A percentile compares a stretch with the other conserved stretches of the same genome.
Conservation (phyloP, 495 filamentous ascomycete species). For the Tuber magnatum region DNA sequence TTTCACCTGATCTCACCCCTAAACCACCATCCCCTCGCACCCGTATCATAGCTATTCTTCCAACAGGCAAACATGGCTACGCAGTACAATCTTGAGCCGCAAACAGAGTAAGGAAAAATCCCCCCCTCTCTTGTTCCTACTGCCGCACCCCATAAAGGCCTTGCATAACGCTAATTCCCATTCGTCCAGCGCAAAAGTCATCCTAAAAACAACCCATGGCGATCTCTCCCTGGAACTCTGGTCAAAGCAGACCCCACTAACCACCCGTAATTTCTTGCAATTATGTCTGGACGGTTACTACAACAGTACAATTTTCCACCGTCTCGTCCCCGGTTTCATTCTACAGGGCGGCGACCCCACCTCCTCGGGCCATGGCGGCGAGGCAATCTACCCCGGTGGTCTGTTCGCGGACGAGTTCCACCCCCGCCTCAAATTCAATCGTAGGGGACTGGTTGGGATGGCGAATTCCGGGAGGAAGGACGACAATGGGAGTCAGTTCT, state of each 20-base stretch:
- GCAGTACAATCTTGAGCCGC: constrained; percentile 89
- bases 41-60: not conserved
- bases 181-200: constrained; percentile 67
- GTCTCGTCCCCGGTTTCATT: constrained; percentile 82
- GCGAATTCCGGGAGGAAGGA: constrained; percentile 69
- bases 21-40: not conserved
- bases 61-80: constrained; percentile 57
- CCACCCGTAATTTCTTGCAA: constrained; percentile 92
- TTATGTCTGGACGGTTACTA: constrained; percentile 93
- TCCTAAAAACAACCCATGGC: constrained; percentile 81
- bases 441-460: constrained; percentile 87
- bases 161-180: not conserved
- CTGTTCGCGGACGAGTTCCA: constrained; percentile 86
- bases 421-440: constrained; percentile 82
- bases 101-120: constrained; percentile 44
- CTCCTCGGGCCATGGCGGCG: constrained; percentile 80
- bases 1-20: not conserved
- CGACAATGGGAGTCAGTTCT: constrained; percentile 92
- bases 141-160: not conserved
- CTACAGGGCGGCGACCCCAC: constrained; percentile 84
- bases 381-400: constrained; percentile 81
- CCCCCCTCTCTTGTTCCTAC: not conserved
- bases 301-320: constrained; percentile 84
- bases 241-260: constrained; percentile 83
- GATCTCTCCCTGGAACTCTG: constrained; percentile 86